Conservation (phyloP, 2,329 filamentous ascomycete species). For the Cytospora piceae region DNA sequence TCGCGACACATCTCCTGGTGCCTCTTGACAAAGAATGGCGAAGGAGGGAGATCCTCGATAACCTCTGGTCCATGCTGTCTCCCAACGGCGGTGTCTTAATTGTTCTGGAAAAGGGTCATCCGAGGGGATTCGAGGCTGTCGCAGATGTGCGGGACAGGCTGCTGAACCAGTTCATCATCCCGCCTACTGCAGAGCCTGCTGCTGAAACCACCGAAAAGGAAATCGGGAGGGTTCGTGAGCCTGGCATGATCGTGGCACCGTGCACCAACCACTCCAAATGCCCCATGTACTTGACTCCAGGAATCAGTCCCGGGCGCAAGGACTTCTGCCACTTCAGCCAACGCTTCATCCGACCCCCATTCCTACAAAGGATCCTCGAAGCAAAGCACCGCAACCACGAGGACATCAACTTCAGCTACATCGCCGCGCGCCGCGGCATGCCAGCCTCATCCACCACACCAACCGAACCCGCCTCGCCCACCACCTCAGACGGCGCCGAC, state of each 20-base stretch:
- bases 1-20: constrained; percentile 84
- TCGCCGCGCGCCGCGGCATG: constrained; percentile 80
- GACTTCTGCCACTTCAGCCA: constrained; percentile 93
- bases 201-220: constrained; percentile 48
- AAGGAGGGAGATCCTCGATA: constrained; percentile 79
- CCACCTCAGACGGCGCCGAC: constrained; percentile 42
- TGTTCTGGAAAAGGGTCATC: constrained; percentile 87
- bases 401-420: constrained; percentile 87
- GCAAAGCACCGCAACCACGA: constrained; percentile 78
- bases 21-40: constrained; percentile 74
- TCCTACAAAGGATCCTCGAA: constrained; percentile 76
- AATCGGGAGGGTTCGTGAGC: constrained; percentile 53
- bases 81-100: constrained; percentile 85
- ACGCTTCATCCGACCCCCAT: constrained; percentile 81
- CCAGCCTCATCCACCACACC: constrained; percentile 34
- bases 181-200: constrained; percentile 50
- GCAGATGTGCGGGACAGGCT: constrained; percentile 82
- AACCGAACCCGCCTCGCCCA: constrained; percentile 36
- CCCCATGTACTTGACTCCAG: constrained; percentile 81
- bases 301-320: constrained; percentile 73
- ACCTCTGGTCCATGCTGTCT: constrained; percentile 85
- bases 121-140: constrained; percentile 89
- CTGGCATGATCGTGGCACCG: constrained; percentile 68
- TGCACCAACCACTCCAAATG: constrained; percentile 90
- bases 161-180: constrained; percentile 73